Conservation (phyloP, 352 stramenopile species). For the Pythium grandisporangium region DNA sequence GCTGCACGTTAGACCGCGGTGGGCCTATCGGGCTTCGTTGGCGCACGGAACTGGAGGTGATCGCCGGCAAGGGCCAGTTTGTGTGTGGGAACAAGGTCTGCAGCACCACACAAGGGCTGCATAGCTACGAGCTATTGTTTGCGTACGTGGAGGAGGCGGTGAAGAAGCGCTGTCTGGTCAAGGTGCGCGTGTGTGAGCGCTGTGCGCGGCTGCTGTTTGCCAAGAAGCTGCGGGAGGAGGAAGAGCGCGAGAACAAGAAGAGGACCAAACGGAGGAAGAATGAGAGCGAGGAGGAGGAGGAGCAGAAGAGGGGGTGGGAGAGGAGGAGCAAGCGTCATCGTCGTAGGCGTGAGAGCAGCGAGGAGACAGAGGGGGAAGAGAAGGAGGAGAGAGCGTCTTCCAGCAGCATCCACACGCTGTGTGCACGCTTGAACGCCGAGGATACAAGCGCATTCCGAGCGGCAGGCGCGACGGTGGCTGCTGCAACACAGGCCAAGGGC, state of each 20-base stretch:
- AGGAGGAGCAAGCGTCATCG: constrained; percentile 1
- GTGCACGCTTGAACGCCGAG: constrained; percentile 17
- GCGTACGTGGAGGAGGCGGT: constrained; percentile 56
- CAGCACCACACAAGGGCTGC: constrained; percentile 23
- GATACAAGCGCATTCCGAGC: constrained; percentile 10
- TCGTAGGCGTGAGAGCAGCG: neutral
- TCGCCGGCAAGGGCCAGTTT: constrained; percentile 75
- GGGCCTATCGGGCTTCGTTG: constrained; percentile 67
- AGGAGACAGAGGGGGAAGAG: neutral
- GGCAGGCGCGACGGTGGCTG: no score
- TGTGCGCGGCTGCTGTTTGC: constrained; percentile 72
- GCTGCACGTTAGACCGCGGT: constrained; percentile 46
- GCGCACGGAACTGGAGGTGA: constrained; percentile 70
- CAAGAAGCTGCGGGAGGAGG: constrained; percentile 28
- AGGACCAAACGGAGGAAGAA: constrained; percentile 6
- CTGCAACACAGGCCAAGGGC: neutral
- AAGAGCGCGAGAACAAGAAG: constrained; percentile 9
- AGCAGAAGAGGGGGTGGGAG: constrained; percentile 9
- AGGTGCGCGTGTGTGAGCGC: constrained; percentile 49
- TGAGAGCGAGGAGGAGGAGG: constrained; percentile 8
- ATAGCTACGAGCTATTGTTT: constrained; percentile 79
- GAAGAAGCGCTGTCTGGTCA: constrained; percentile 67
- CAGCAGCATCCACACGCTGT: constrained; percentile 15
- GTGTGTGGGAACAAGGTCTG: constrained; percentile 70
- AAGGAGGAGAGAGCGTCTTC: neutral